A percentile compares a stretch with the other conserved stretches of the same genome.
Evolutionary conservation across 306 rosid species (phyloP).

Genomic region (Biancaea sappan): DNA sequence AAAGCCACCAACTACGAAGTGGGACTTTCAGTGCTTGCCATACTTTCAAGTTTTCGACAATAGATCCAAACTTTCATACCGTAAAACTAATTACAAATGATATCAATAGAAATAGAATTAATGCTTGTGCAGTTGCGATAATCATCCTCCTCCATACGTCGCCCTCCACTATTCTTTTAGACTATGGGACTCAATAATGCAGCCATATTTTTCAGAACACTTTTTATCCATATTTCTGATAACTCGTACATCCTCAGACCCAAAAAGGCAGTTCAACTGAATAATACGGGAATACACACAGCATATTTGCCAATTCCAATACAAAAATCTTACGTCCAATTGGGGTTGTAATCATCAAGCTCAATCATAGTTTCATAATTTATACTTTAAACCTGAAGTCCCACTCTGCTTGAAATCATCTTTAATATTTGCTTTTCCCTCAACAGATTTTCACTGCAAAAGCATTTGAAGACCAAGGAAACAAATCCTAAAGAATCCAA

Average conservation of each 20-base stretch:
- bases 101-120: neutral
- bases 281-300: neutral
- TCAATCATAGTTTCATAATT: slow-evolving; percentile 13
- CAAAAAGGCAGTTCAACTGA: neutral
- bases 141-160: slow-evolving; percentile 37
- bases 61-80: slow-evolving; percentile 7
- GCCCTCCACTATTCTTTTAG: slow-evolving; percentile 14
- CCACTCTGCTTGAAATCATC: neutral
- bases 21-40: slow-evolving; percentile 31
- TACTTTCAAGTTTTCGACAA: slow-evolving; percentile 13
- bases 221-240: slow-evolving; percentile 23
- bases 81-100: neutral
- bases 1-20: slow-evolving; percentile 32
- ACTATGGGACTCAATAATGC: slow-evolving; percentile 29
- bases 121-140: slow-evolving; percentile 25
- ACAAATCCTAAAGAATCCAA: neutral
- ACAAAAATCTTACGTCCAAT: neutral
- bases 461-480: slow-evolving; percentile 5
- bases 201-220: neutral
- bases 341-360: neutral
- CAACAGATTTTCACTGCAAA: slow-evolving; percentile 1
- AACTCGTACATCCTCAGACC: neutral
- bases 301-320: neutral
- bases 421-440: slow-evolving; percentile 8
- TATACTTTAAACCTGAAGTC: slow-evolving; percentile 23